Percentiles rank a stretch among this genome's conserved stretches.
These are phyloP conservation scores for Trichoderma lentiforme DNA, from an alignment of 2,329 filamentous ascomycete genomes.

Conservation along the genomic window DNA sequence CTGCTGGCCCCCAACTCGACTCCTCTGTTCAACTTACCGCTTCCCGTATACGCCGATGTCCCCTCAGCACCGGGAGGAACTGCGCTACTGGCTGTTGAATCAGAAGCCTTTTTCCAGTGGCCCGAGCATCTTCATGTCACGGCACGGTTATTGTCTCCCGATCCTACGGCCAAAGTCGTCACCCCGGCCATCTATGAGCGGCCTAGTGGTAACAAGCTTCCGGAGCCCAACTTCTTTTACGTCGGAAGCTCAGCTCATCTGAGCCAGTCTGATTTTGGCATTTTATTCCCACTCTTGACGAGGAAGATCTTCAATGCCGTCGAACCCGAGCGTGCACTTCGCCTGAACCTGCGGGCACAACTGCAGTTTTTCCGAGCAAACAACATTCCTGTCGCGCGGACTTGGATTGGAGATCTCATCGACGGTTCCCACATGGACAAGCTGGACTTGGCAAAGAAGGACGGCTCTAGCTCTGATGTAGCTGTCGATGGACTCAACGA, in stretches of 20 bases:
- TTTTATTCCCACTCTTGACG: conserved; percentile 72
- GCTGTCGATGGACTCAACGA: conserved; percentile 40
- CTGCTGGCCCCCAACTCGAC: conserved; percentile 60
- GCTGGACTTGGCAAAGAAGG: conserved; percentile 27
- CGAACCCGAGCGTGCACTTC: conserved; percentile 56
- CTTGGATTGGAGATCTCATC: conserved; percentile 47
- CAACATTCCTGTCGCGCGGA: conserved; percentile 47
- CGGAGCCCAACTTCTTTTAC: conserved; percentile 69
- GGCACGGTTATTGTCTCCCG: conserved; percentile 60
- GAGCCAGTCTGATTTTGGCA: conserved; percentile 78
- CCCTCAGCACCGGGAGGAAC: conserved; percentile 51
- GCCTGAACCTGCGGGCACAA: conserved; percentile 57
- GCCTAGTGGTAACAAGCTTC: conserved; percentile 40
- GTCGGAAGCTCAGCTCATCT: conserved; percentile 72
- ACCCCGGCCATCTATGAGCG: conserved; percentile 41
- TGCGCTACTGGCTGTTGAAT: conserved; percentile 67
- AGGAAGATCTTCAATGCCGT: conserved; percentile 55
- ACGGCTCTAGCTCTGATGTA: conserved; percentile 2
- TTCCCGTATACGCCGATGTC: conserved; percentile 62
- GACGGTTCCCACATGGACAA: conserved; percentile 44
- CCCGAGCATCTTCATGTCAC: conserved; percentile 66
- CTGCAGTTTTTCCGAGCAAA: conserved; percentile 55
- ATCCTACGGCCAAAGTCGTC: conserved; percentile 45
- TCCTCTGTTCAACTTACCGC: conserved; percentile 66
- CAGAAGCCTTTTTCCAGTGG: conserved; percentile 78